A percentile compares a stretch with the other conserved stretches of the same genome.
Evolutionary conservation across 148 eudicot species (phyloP).

Genomic region (Talinum fruticosum): DNA sequence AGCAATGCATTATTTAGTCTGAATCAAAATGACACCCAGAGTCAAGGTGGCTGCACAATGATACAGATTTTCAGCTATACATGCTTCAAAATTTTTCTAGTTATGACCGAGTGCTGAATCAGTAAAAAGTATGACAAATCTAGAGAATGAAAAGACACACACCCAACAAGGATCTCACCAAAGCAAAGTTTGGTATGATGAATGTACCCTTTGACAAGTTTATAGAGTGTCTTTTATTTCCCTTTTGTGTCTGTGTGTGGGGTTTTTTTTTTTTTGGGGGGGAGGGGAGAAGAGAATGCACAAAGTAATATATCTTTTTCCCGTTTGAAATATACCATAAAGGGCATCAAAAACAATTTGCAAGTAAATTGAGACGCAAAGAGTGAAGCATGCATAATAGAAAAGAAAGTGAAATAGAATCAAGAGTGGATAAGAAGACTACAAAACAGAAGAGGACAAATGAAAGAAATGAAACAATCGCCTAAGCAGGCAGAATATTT

Average conservation of each 20-base stretch:
- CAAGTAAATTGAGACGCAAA: not conserved
- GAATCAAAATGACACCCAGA: not conserved
- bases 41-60: not conserved
- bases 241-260: too few species aligned
- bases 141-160: too few species aligned
- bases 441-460: not conserved
- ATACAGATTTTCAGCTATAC: too few species aligned
- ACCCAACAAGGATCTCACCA: too few species aligned
- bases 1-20: slow-evolving; percentile 8
- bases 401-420: not conserved
- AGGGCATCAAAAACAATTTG: not conserved
- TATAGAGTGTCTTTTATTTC: too few species aligned
- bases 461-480: too few species aligned
- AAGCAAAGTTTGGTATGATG: too few species aligned
- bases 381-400: not conserved
- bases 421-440: not conserved
- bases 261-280: not conserved
- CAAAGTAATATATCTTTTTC: not conserved
- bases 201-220: not conserved
- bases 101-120: too few species aligned
- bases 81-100: too few species aligned
- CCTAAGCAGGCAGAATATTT: too few species aligned
- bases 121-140: too few species aligned
- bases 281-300: not conserved
- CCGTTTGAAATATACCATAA: not conserved